Conservation (phyloP, 352 stramenopile genomes). For the Pythium scleroteichum region DNA sequence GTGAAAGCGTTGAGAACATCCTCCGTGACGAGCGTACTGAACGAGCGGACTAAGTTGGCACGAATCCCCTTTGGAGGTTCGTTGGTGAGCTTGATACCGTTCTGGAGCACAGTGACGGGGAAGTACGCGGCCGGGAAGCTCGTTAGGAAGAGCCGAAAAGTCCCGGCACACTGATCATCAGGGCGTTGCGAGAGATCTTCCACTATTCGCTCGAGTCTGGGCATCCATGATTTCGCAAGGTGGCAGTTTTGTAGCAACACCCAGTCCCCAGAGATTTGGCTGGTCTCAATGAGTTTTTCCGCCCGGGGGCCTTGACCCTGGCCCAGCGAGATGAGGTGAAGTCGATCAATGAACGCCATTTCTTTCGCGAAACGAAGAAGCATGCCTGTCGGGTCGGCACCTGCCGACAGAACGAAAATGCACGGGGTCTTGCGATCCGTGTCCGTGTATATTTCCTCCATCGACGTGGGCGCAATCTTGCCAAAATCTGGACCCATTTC, state of each 20-base stretch:
- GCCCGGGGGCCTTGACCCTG: slow-evolving; percentile 92
- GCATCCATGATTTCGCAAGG: slow-evolving; percentile 94
- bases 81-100: slow-evolving; percentile 93
- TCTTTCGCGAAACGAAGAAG: slow-evolving; percentile 92
- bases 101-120: slow-evolving; percentile 91
- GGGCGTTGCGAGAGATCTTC: slow-evolving; percentile 71
- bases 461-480: slow-evolving; percentile 77
- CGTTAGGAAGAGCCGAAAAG: slow-evolving; percentile 92
- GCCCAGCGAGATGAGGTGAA: slow-evolving; percentile 92
- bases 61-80: slow-evolving; percentile 91
- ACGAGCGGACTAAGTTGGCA: slow-evolving; percentile 88
- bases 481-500: slow-evolving; percentile 90
- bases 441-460: slow-evolving; percentile 94
- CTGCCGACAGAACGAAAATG: slow-evolving; percentile 93
- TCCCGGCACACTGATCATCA: slow-evolving; percentile 52
- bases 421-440: slow-evolving; percentile 91
- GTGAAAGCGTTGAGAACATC: slow-evolving; percentile 67
- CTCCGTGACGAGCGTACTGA: slow-evolving; percentile 84
- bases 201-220: slow-evolving; percentile 90
- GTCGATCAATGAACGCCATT: slow-evolving; percentile 80
- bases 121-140: slow-evolving; percentile 93
- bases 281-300: slow-evolving; percentile 88
- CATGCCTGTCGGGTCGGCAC: slow-evolving; percentile 92
- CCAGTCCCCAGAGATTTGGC: slow-evolving; percentile 88
- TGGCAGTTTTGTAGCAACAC: slow-evolving; percentile 95